Evolutionary conservation across 345 rosid genomes (phyloP).

Genomic region (Adansonia digitata): DNA sequence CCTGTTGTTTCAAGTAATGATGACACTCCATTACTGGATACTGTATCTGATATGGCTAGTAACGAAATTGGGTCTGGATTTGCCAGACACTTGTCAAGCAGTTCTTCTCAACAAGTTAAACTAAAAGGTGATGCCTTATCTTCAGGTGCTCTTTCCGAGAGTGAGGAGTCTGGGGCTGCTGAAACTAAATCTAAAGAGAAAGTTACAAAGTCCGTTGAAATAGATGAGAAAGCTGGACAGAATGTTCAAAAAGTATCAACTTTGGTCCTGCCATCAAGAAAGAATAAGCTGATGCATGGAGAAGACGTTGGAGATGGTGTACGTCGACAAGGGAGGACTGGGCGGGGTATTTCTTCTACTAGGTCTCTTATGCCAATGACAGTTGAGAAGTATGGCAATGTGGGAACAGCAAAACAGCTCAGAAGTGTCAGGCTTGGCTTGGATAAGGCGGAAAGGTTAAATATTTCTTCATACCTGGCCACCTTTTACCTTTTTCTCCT

Average conservation of each 20-base stretch:
- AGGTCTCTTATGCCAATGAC: conserved; percentile 58
- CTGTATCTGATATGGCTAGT: conserved; percentile 57
- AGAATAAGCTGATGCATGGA: conserved; percentile 59
- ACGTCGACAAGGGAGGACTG: conserved; percentile 86
- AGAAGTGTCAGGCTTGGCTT: conserved; percentile 61
- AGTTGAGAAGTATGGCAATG: conserved; percentile 59
- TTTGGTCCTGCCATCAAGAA: conserved; percentile 56
- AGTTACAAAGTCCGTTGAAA: conserved; percentile 63
- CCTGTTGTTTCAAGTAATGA: conserved; percentile 72
- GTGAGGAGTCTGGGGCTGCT: conserved; percentile 82
- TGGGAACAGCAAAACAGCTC: conserved; percentile 78
- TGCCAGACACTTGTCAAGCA: conserved; percentile 50
- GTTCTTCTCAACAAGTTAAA: conserved; percentile 79
- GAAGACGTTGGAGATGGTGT: conserved; percentile 77
- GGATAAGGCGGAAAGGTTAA: conserved; percentile 77
- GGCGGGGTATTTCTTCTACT: conserved; percentile 58
- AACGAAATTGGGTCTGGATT: conserved; percentile 61
- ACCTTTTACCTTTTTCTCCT: neutral
- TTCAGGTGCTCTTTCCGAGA: conserved; percentile 72
- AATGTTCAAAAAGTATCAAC: conserved; percentile 63
- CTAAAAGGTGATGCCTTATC: conserved; percentile 64
- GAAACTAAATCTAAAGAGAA: conserved; percentile 71
- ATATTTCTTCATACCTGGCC: conserved; percentile 3
- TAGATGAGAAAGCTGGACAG: conserved; percentile 66
- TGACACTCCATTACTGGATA: conserved; percentile 57